Evolutionary conservation across 2,329 filamentous ascomycete genomes (phyloP), one percentile per base, ranked within the genome.

Genomic region (Phaeosphaeria sp.): DNA sequence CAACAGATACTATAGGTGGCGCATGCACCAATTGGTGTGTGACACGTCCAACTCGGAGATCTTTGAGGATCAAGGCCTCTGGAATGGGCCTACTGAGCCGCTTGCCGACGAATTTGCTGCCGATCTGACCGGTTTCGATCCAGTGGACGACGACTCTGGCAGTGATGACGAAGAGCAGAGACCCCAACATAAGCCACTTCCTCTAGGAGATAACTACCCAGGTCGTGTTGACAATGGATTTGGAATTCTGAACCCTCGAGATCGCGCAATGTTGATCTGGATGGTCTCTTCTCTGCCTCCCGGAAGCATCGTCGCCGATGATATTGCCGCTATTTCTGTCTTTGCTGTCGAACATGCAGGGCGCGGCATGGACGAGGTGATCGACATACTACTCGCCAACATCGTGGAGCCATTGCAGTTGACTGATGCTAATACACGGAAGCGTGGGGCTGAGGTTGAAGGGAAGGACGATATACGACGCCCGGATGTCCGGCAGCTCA

Each of bases 1-100:
- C 88, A 24, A 94, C 90, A 17, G 96, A 17, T 99, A 93, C 85
- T 98, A 98, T 76, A 88, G 95, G 44, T 98, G 92, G 91, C 87
- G 92, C 45, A 73, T 98, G 45, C 97, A 93, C 91, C 89, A 95
- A 67, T 84, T 94, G 8, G 82, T 94, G n/a, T 93, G 91, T 1
- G 88, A 68, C 36, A 65, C 63, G 6, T 55, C 63, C 3, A 65
- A 64, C 40, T 46, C 64, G 2, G 70, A 73, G 48, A 68, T 75
- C 8, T 75, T 73, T 22, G 52, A 60, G 3, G 49, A 62, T 22
- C 62, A 71, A 5, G 72, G 71, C 18, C 59, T 87, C 6, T 98
- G 94, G 94, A 86, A 89, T 55, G 83, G 87, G 6, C 92, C 93
- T 0, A 87, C 91, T 49, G 87, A 88, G 55, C 82, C 84, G 22